Percentiles rank a stretch among this genome's conserved stretches.
These are phyloP conservation scores for Dipteronia sinensis DNA, from an alignment of 345 rosid genomes.

Conservation along the genomic window DNA sequence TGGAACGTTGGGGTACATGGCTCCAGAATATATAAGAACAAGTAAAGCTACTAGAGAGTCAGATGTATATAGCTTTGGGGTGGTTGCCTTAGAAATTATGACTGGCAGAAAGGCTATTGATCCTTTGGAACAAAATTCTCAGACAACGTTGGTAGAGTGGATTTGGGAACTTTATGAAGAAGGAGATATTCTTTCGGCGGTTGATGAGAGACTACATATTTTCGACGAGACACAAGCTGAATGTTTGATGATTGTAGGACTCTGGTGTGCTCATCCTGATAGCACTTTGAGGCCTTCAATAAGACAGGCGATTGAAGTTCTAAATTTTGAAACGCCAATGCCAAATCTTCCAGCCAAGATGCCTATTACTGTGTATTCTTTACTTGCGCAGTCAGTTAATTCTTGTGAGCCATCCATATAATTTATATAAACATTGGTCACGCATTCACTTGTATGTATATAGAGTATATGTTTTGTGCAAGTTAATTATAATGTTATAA, in stretches of 20 bases:
- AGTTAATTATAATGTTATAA: too few relatives aligned
- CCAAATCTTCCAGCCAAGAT: slow-evolving; percentile 29
- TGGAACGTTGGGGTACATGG: slow-evolving; percentile 53
- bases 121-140: slow-evolving; percentile 12
- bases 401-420: slow-evolving; percentile 1
- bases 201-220: slow-evolving; percentile 27
- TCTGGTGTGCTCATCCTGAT: slow-evolving; percentile 40
- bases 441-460: background rate
- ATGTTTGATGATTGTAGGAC: slow-evolving; percentile 29
- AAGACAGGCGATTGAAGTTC: slow-evolving; percentile 29
- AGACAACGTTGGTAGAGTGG: slow-evolving; percentile 41
- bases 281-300: slow-evolving; percentile 34
- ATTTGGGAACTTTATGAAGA: slow-evolving; percentile 43
- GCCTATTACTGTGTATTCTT: slow-evolving; percentile 21
- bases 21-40: slow-evolving; percentile 37
- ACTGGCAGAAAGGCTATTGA: slow-evolving; percentile 36
- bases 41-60: slow-evolving; percentile 41
- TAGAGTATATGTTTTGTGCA: too few relatives aligned
- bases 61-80: slow-evolving; percentile 46
- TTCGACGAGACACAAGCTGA: slow-evolving; percentile 26
- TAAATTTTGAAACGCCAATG: slow-evolving; percentile 23
- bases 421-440: slow-evolving; percentile 1
- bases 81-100: slow-evolving; percentile 42
- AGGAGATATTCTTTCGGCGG: slow-evolving; percentile 14
- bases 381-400: background rate